Evolutionary conservation across 345 rosid genomes (phyloP), one percentile per base, ranked within the genome.

Genomic region (Salix purpurea): DNA sequence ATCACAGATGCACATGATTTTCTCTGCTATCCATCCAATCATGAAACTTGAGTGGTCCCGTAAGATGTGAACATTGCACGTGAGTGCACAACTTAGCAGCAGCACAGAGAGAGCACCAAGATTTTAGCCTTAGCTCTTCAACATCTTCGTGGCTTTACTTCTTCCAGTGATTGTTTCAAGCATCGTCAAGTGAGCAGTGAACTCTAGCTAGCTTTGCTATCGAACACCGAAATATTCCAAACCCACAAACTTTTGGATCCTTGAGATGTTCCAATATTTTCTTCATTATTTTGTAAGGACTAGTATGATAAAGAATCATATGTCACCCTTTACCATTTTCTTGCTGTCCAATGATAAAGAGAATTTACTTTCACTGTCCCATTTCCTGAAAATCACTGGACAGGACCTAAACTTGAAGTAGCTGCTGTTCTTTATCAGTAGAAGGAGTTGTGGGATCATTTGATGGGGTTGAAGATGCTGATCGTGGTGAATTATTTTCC

Each of bases 1-100:
- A 54, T 67, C 76, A 37, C 76, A 37, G 66, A 39, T 71, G 84
- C 84, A 83, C 83, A 79, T 85, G 86, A 65, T 68, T 40, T 73
- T 62, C 60, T 71, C 82, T 44, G 85, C 73, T 71, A 83, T 73
- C 78, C 86, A 83, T 36, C 46, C 74, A 69, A 86, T 87, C 83
- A 88, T 87, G 84, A 73, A 72, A 40, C 46, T 76, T 61, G 69
- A 73, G 80, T 83, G 85, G 91, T 80, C 89, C 94, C 87, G 34
- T 79, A 60, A 39, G 56, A 70, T 12, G 80, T 34, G 75, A 83
- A 87, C 89, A 87, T 46, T 76, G 83, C 94, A 87, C 89, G 91
- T 88, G 91, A 86, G 80, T 65, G 72, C 86, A 82, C 85, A 84
- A 81, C 61, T 70, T 77, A 54, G 73, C 79, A 65, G 82, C 87